Percentiles rank a stretch among this genome's conserved stretches.
Conservation (phyloP, 345 rosid species). For the Citrus glauca region DNA sequence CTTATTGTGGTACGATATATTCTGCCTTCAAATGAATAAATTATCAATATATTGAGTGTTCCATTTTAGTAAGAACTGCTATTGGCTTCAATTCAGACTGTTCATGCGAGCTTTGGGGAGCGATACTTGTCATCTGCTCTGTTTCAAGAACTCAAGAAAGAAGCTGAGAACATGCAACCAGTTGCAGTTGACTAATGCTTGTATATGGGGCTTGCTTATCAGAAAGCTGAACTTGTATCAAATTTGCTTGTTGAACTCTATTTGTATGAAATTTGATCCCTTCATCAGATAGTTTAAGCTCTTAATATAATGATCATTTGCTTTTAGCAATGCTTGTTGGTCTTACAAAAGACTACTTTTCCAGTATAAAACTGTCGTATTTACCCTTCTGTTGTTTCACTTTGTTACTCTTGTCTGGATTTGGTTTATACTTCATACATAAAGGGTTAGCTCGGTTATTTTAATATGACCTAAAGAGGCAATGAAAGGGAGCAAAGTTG, state of each 20-base stretch:
- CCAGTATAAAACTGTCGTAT: no score
- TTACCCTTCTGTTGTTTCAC: no score
- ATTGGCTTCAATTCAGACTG: slow-evolving; percentile 42
- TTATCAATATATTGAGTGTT: neutral
- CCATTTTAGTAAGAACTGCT: neutral
- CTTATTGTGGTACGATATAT: slow-evolving; percentile 75
- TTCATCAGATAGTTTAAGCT: neutral
- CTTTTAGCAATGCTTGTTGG: neutral
- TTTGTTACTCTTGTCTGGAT: no score
- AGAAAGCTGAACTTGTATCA: neutral
- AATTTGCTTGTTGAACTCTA: slow-evolving; percentile 4
- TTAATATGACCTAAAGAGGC: no score
- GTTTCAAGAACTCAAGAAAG: slow-evolving; percentile 81
- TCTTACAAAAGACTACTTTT: neutral
- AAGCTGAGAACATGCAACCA: slow-evolving; percentile 90
- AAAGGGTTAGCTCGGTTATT: no score
- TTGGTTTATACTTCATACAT: no score
- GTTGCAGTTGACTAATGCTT: slow-evolving; percentile 68
- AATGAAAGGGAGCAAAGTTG: no score
- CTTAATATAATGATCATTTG: neutral
- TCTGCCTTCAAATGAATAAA: neutral
- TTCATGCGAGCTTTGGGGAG: slow-evolving; percentile 95
- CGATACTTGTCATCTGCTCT: slow-evolving; percentile 80
- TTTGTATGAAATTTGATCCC: neutral
- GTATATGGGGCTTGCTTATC: neutral